Evolutionary conservation across 176 grass and related monocot species (phyloP).

Genomic region (Luzula sylvatica): DNA sequence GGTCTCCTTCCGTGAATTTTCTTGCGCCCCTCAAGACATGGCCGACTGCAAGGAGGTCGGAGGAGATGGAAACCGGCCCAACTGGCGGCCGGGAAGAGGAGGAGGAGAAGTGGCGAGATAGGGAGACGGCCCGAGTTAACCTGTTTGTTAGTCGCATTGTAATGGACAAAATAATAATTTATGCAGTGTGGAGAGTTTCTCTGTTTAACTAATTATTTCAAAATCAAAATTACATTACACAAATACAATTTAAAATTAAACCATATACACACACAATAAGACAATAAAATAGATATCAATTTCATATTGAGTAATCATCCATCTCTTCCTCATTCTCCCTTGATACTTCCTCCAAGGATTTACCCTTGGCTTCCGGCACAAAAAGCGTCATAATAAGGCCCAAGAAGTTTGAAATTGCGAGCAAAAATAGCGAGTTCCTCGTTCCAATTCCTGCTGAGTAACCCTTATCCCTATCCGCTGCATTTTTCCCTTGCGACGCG

Average conservation of each 20-base stretch:
- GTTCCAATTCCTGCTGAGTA: constrained; percentile 21
- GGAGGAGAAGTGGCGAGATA: constrained; percentile 2
- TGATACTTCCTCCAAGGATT: constrained; percentile 21
- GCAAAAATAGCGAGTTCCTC: constrained; percentile 18
- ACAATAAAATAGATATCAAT: too few relatives aligned
- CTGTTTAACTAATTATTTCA: too few relatives aligned
- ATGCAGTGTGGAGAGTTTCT: too few relatives aligned
- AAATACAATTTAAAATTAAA: too few relatives aligned
- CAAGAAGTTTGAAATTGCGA: constrained; percentile 5
- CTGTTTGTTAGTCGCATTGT: not conserved
- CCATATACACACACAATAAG: too few relatives aligned
- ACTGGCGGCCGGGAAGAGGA: not conserved
- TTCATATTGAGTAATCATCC: too few relatives aligned
- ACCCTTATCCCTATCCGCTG: not conserved
- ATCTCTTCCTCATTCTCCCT: constrained; percentile 1
- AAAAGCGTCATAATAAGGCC: constrained; percentile 23
- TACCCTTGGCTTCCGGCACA: constrained; percentile 25
- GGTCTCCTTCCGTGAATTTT: constrained; percentile 46
- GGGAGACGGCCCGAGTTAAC: not conserved
- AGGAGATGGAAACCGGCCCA: not conserved
- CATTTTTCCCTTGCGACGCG: constrained; percentile 10
- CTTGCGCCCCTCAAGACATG: constrained; percentile 24
- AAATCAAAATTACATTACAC: too few relatives aligned
- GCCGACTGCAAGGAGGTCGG: constrained; percentile 18
- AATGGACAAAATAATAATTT: too few relatives aligned